phyloP scores from a whole-genome alignment of 2,329 filamentous ascomycete species.

The Fusarium mundagurra region DNA sequence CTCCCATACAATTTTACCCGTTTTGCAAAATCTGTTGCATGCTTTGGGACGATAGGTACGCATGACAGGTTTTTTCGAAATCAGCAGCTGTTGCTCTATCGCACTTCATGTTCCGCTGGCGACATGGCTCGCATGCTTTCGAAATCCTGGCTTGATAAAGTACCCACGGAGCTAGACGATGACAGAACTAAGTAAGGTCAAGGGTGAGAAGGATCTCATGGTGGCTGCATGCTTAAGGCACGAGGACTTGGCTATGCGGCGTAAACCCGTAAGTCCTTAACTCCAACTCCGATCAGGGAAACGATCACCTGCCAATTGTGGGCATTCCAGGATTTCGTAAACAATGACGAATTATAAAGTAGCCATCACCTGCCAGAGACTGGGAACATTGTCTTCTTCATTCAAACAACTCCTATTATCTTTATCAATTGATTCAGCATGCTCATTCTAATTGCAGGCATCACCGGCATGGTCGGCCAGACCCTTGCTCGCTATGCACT shows the following conservation, averaged over 20 bases:
- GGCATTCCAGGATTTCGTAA: neutral
- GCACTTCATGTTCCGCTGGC: neutral
- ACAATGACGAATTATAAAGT: neutral
- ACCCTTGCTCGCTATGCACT: neutral
- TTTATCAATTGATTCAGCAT: neutral
- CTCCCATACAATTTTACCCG: fast-evolving
- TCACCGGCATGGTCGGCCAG: constrained; percentile 13
- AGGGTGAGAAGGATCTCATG: neutral
- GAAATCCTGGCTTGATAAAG: neutral
- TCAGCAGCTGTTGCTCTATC: neutral
- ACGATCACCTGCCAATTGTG: neutral
- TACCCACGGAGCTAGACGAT: neutral
- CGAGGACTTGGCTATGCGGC: neutral
- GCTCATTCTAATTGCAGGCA: constrained; percentile 3
- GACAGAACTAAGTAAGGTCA: fast-evolving
- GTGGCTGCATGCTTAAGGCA: neutral
- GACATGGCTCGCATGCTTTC: neutral
- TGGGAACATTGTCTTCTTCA: fast-evolving
- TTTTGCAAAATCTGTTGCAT: too few relatives aligned
- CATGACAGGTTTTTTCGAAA: neutral
- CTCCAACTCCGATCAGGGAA: neutral
- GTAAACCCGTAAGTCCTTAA: neutral
- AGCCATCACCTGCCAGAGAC: fast-evolving
- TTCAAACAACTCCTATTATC: neutral
- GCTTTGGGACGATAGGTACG: neutral